Conservation (phyloP, 352 stramenopile genomes). For the Plasmopara muralis region DNA sequence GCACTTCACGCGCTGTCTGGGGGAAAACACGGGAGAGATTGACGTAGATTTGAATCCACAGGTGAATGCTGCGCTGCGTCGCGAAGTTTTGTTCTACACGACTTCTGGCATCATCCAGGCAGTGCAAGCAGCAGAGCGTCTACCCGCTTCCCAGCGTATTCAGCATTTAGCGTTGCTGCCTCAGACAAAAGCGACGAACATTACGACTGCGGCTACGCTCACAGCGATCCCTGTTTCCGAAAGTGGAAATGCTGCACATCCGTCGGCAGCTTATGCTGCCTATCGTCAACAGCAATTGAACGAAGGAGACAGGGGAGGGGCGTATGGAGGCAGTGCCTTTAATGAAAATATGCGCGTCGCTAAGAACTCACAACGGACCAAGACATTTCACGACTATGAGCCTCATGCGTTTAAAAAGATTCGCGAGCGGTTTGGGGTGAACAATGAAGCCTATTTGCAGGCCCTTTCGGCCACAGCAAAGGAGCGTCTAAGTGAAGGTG, state of each 20-base stretch:
- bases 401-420: slow-evolving; percentile 86
- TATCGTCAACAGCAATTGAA: slow-evolving; percentile 52
- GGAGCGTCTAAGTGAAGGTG: slow-evolving; percentile 83
- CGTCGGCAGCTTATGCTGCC: slow-evolving; percentile 32
- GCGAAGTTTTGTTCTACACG: slow-evolving; percentile 88
- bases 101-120: slow-evolving; percentile 86
- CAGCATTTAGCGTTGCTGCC: slow-evolving; percentile 77
- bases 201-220: slow-evolving; percentile 17
- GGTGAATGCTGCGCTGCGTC: slow-evolving; percentile 80
- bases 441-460: slow-evolving; percentile 77
- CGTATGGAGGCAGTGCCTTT: slow-evolving; percentile 36
- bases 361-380: slow-evolving; percentile 69
- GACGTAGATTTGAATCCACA: slow-evolving; percentile 84
- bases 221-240: slow-evolving; percentile 27
- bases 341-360: slow-evolving; percentile 66
- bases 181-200: slow-evolving; percentile 49
- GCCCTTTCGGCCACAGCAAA: slow-evolving; percentile 82
- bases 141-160: slow-evolving; percentile 70
- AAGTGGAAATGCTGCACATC: slow-evolving; percentile 20
- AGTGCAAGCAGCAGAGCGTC: slow-evolving; percentile 66
- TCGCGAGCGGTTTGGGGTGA: slow-evolving; percentile 77
- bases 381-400: slow-evolving; percentile 86
- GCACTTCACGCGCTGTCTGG: slow-evolving; percentile 65
- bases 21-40: slow-evolving; percentile 48
- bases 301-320: slow-evolving; percentile 26